These are phyloP conservation scores for Lomentospora prolificans DNA, from an alignment of 2,329 filamentous ascomycete genomes.

Conservation along the genomic window DNA sequence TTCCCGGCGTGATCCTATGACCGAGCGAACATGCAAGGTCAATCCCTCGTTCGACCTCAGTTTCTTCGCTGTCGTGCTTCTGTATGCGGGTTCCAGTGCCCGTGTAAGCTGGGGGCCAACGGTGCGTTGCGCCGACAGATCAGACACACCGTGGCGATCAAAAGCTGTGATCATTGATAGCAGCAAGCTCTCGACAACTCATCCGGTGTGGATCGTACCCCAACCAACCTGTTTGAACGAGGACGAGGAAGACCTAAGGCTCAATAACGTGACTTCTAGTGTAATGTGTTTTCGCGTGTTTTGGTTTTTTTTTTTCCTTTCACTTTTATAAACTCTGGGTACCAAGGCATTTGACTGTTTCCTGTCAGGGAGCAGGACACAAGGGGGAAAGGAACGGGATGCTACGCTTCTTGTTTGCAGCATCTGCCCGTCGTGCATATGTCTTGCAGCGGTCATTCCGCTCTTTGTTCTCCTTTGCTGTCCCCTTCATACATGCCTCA, in stretches of 20 bases:
- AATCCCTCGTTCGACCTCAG: not conserved
- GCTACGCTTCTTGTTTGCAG: constrained; percentile 1
- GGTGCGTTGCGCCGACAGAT: not conserved
- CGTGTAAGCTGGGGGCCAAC: not conserved
- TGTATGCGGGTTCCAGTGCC: too few species aligned
- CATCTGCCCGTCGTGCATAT: not conserved
- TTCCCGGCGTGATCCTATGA: constrained; percentile 1
- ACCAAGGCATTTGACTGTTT: too few species aligned
- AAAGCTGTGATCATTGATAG: not conserved
- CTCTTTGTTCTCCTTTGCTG: not conserved
- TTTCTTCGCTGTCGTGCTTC: not conserved
- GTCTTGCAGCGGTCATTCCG: not conserved
- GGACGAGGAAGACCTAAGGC: not conserved
- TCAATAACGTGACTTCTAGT: not conserved
- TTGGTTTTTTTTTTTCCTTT: too few species aligned
- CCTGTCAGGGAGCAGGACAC: too few species aligned
- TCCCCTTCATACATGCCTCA: not conserved
- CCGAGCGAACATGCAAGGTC: not conserved
- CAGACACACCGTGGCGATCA: constrained; percentile 1
- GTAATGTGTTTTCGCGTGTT: not conserved
- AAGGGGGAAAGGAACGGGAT: not conserved
- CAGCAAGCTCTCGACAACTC: not conserved
- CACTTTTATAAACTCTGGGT: too few species aligned
- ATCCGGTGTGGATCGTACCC: not conserved
- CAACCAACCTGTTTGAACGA: not conserved